phyloP scores from a whole-genome alignment of 2,329 filamentous ascomycete genomes.

The Fusarium napiforme region DNA sequence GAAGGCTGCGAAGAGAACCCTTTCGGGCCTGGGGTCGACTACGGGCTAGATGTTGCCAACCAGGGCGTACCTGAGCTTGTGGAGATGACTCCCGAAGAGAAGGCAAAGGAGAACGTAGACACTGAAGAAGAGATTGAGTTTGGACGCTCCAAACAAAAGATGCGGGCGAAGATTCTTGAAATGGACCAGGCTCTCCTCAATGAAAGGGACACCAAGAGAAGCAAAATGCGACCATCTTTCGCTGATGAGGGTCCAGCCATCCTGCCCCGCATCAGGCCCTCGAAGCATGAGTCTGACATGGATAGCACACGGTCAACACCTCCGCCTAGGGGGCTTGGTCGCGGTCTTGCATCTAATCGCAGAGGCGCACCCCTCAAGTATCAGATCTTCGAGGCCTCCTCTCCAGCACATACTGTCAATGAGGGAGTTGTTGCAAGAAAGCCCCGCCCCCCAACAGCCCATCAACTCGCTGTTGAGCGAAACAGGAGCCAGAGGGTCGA shows the following conservation, averaged over 20 bases:
- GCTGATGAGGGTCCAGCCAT: slow-evolving; percentile 68
- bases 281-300: slow-evolving; percentile 66
- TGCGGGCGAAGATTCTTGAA: slow-evolving; percentile 78
- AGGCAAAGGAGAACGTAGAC: slow-evolving; percentile 78
- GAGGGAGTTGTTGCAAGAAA: slow-evolving; percentile 70
- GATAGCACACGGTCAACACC: slow-evolving; percentile 59
- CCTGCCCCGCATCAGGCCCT: slow-evolving; percentile 70
- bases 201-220: slow-evolving; percentile 69
- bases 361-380: slow-evolving; percentile 66
- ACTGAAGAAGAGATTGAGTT: slow-evolving; percentile 75
- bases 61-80: slow-evolving; percentile 76
- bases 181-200: slow-evolving; percentile 77
- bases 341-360: slow-evolving; percentile 47
- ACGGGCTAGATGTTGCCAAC: slow-evolving; percentile 71
- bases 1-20: slow-evolving; percentile 91
- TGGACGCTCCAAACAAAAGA: slow-evolving; percentile 77
- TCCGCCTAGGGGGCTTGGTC: slow-evolving; percentile 50
- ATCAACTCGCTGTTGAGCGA: slow-evolving; percentile 83
- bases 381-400: slow-evolving; percentile 69
- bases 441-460: slow-evolving; percentile 80
- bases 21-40: slow-evolving; percentile 79
- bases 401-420: slow-evolving; percentile 64
- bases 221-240: slow-evolving; percentile 52
- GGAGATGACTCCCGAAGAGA: slow-evolving; percentile 72
- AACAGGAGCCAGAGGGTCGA: slow-evolving; percentile 84